Conservation (phyloP, 495 filamentous ascomycete species). For the Penicillium alfredii region DNA sequence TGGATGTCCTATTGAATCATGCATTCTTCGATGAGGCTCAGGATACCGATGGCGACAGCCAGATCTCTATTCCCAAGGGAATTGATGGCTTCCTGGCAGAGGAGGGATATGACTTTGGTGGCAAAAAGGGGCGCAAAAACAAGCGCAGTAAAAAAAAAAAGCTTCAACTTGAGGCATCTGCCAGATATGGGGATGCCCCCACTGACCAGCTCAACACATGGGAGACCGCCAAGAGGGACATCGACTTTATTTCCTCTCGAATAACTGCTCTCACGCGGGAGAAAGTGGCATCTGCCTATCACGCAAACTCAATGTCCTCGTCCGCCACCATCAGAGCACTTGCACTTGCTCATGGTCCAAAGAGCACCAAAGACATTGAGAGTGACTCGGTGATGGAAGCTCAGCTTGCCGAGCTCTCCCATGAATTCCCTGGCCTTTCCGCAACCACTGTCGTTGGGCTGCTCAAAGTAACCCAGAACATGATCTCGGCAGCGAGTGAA, state of each 20-base stretch:
- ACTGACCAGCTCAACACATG: conserved; percentile 41
- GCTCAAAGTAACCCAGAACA: conserved; percentile 49
- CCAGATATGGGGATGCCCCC: conserved; percentile 7
- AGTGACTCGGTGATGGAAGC: conserved; percentile 40
- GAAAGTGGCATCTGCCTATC: conserved; percentile 56
- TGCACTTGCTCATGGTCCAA: conserved; percentile 28
- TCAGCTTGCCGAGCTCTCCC: conserved; percentile 47
- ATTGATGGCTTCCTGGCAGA: conserved; percentile 69
- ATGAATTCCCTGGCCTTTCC: conserved; percentile 48
- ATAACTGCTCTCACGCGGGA: conserved; percentile 38
- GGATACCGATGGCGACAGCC: conserved; percentile 28
- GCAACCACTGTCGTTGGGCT: conserved; percentile 42
- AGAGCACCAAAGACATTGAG: conserved; percentile 26
- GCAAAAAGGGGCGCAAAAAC: conserved; percentile 43
- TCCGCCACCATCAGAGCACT: conserved; percentile 50
- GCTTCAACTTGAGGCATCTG: conserved; percentile 2
- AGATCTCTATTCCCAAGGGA: conserved; percentile 53
- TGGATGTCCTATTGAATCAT: conserved; percentile 76
- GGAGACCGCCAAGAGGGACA: conserved; percentile 48
- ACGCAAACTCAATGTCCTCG: conserved; percentile 54
- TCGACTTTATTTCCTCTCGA: conserved; percentile 53
- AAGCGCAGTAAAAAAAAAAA: conserved; percentile 22
- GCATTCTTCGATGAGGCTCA: conserved; percentile 59
- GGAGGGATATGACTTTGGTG: conserved; percentile 24
- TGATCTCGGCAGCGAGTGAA: conserved; percentile 51